Base-by-base conservation (phyloP, 331 rosid genomes). In the Quercus lobata region DNA sequence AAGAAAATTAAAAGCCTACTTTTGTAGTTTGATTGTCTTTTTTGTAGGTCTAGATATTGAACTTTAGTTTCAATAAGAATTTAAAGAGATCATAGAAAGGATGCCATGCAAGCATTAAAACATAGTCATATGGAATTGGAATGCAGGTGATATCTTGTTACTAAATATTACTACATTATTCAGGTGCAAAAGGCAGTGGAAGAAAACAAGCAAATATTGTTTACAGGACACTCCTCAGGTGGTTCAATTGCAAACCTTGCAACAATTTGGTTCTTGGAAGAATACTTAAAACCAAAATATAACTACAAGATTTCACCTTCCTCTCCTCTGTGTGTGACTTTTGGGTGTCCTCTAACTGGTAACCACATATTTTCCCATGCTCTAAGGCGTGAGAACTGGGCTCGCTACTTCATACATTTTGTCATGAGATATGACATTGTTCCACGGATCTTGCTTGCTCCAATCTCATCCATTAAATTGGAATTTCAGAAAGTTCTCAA, bases 331-430 rank as follows among this genome's bases (percentile, higher is more conserved):
- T 95, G 99, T 78, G 71, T 91, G 16, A 91, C 99, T 61, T 95
- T 95, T 44, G 97, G 99, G 1, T 90, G 97, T 71, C 98, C 99
- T 16, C 90, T 93, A 2, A 60, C 89, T 37, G 98, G 96, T 5
- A 82, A 89, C 77, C 91, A 76, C 52, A 87, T 95, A 61, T 71
- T 95, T 75, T 83, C 96, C 77, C 99, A 93, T 75, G 91, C 96
- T 56, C 85, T 96, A 17, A 80, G 76, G 62, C 70, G 99, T 63
- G 93, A 95, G 89, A 83, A 89, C 0, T 95, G 98, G 98, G 81
- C 92, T 35, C 3, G 18, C 7, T 24, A 80, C 69, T 93, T 95
- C 84, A 56, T 83, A 29, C 91, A 93, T 77, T 90, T 91, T 34
- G 87, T 91, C 60, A 54, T 66, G 81, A 83, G 88, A 83, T 90